Base-by-base conservation (phyloP, 129 eudicot genomes). In the Flaveria ramosissima region DNA sequence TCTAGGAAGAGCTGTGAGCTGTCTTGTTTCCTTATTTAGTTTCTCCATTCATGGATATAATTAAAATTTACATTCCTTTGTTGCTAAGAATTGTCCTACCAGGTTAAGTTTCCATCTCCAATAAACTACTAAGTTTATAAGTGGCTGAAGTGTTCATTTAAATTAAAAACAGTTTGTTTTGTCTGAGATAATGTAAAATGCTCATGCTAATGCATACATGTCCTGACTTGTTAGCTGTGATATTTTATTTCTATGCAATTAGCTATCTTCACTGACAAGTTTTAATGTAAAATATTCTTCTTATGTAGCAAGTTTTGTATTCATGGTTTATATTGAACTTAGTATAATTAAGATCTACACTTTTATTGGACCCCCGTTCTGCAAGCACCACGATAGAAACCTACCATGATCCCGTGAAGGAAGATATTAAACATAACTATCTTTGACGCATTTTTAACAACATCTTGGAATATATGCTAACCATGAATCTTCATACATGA, bases 21-120 rank as follows among this genome's bases (percentile, higher is more conserved):
- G n/a, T 52, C 65, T 71, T 0, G 7, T 30, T 52, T 51, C 11
- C n/a, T 30, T 52, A 52, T n/a, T 10, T 9, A 36, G 10, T 30
- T 51, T 14, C 12, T 50, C 26, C 46, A 26, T 48, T 70, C 43
- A 0, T 70, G 47, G 59, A 47, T 69, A 47, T 46, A 2, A 47
- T 46, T 23, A 6, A 59, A 2, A 2, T 59, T 23, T 61, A 26
- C 17, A 26, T 61, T 61, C 9, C 19, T 61, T 61, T 21, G 59
- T 69, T 21, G 42, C 2, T 23, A 21, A 5, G 14, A 14, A n/a
- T 23, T 47, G 7, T 24, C 9, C 20, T 43, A 4, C 45, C 75
- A 48, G 59, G 59, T 60, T 15, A 59, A 47, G 10, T 43, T 60
- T 30, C 43, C 71, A 74, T 60, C 43, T 73, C 52, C 30, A 20